phyloP scores from a whole-genome alignment of 2,329 filamentous ascomycete species.

The Pseudopyrenochaeta lycopersici region DNA sequence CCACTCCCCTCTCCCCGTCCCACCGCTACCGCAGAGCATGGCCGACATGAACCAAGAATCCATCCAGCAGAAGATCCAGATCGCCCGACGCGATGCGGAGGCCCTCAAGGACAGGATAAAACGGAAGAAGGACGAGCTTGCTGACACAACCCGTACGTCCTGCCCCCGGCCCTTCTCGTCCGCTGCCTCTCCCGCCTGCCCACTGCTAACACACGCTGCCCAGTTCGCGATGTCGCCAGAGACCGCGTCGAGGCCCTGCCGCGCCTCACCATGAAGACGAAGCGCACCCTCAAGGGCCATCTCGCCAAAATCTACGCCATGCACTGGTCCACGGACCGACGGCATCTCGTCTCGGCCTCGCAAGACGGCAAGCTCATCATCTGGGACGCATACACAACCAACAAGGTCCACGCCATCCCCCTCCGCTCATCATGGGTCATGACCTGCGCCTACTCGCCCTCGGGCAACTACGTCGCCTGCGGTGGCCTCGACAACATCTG shows the following conservation, averaged over 20 bases:
- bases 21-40: conserved; percentile 41
- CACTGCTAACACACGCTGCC: conserved; percentile 34
- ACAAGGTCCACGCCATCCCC: conserved; percentile 99
- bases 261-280: conserved; percentile 95
- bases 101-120: conserved; percentile 98
- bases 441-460: conserved; percentile 98
- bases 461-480: conserved; percentile 97
- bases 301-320: conserved; percentile 99
- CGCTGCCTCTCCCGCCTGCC: conserved; percentile 1
- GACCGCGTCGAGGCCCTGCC: conserved; percentile 92
- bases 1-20: conserved; percentile 15
- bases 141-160: conserved; percentile 92
- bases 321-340: conserved; percentile 99
- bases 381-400: conserved; percentile 99
- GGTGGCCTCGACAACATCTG: conserved; percentile 99
- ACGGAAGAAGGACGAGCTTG: conserved; percentile 99
- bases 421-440: conserved; percentile 99
- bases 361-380: conserved; percentile 99
- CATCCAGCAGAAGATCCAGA: conserved; percentile 77
- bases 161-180: conserved; percentile 2
- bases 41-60: conserved; percentile 61
- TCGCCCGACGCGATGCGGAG: conserved; percentile 96
- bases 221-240: conserved; percentile 91
- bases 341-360: conserved; percentile 96
- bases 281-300: conserved; percentile 96